Evolutionary conservation across 2,329 filamentous ascomycete genomes (phyloP).

Genomic region (Cercospora brassicicola): DNA sequence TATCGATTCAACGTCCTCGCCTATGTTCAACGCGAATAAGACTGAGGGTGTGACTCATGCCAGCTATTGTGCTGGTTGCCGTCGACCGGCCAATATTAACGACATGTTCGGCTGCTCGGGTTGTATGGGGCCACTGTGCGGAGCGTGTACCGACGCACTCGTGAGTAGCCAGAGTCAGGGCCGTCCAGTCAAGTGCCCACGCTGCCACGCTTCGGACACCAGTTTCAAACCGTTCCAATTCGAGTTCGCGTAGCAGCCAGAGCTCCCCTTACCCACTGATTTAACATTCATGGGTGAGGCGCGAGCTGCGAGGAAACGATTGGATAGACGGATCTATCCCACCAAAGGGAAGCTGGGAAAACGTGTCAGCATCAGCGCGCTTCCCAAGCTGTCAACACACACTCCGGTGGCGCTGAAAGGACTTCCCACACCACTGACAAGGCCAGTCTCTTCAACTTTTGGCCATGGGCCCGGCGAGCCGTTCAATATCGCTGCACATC

Average conservation of each 20-base stretch:
- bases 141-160: constrained; percentile 79
- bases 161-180: constrained; percentile 71
- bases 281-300: constrained; percentile 17
- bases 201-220: constrained; percentile 74
- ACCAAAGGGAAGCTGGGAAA: constrained; percentile 5
- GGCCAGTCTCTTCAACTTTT: constrained; percentile 16
- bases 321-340: constrained; percentile 16
- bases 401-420: constrained; percentile 13
- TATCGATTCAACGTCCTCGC: constrained; percentile 55
- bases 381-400: constrained; percentile 7
- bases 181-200: constrained; percentile 69
- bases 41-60: constrained; percentile 11
- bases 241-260: constrained; percentile 65
- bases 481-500: constrained; percentile 14
- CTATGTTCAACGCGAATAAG: constrained; percentile 43
- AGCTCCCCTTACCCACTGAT: constrained; percentile 17
- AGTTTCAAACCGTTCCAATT: constrained; percentile 83
- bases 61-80: constrained; percentile 85
- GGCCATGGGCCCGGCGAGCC: constrained; percentile 13
- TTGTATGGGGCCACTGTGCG: constrained; percentile 91
- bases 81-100: constrained; percentile 71
- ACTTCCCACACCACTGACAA: constrained; percentile 15
- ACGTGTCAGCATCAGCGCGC: constrained; percentile 4
- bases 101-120: constrained; percentile 93
- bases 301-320: constrained; percentile 20